phyloP scores from a whole-genome alignment of 495 filamentous ascomycete species.

The Bathelium albidoporum region DNA sequence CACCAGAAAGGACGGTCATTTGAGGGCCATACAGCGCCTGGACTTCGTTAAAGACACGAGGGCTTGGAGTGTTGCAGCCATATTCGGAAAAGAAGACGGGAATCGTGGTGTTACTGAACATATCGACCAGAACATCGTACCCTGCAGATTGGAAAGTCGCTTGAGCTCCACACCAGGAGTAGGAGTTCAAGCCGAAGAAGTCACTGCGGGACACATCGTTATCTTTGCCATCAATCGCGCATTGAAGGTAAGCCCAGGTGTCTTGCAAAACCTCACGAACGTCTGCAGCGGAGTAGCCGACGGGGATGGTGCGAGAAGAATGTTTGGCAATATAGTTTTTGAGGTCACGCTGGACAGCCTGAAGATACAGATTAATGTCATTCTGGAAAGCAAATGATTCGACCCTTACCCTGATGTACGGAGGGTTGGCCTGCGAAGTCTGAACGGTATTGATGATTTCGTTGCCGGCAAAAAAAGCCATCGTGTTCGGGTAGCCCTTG shows the following conservation, averaged over 20 bases:
- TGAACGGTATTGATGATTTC: conserved; percentile 73
- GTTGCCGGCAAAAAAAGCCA: conserved; percentile 91
- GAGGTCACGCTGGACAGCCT: conserved; percentile 70
- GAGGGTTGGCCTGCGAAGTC: conserved; percentile 47
- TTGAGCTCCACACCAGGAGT: conserved; percentile 78
- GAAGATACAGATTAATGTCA: neutral
- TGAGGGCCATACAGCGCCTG: conserved; percentile 64
- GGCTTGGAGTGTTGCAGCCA: conserved; percentile 75
- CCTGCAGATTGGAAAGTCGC: conserved; percentile 57
- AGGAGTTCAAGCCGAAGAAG: conserved; percentile 90
- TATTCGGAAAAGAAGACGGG: conserved; percentile 96
- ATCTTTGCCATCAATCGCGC: conserved; percentile 37
- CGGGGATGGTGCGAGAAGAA: conserved; percentile 57
- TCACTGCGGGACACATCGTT: conserved; percentile 59
- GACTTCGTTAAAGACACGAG: conserved; percentile 78
- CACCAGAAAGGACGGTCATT: conserved; percentile 79
- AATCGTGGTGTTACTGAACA: conserved; percentile 62
- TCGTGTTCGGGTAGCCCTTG: conserved; percentile 80
- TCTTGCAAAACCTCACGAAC: conserved; percentile 70
- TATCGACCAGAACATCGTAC: conserved; percentile 60
- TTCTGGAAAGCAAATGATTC: neutral
- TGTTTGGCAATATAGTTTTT: conserved; percentile 80
- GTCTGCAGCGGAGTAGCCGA: conserved; percentile 93
- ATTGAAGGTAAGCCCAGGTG: conserved; percentile 75
- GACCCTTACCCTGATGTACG: conserved; percentile 42